These are phyloP conservation scores for Xylaria cubensis DNA, from an alignment of 495 filamentous ascomycete species.

Conservation along the genomic window DNA sequence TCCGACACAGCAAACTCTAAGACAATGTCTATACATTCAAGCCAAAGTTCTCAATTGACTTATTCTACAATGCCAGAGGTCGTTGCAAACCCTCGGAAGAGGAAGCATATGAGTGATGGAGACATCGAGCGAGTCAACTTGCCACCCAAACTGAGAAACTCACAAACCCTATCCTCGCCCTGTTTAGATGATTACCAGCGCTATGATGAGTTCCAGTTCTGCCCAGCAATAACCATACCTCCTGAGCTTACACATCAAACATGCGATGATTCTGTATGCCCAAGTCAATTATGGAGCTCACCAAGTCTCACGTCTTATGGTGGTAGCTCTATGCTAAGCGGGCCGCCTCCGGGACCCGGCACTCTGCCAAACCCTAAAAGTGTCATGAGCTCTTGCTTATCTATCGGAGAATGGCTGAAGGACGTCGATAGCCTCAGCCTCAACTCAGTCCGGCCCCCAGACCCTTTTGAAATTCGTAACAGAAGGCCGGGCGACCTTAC, in stretches of 20 bases:
- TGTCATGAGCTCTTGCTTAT: background rate
- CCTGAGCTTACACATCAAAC: background rate
- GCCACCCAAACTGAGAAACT: background rate
- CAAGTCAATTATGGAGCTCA: background rate
- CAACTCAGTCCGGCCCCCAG: slow-evolving; percentile 1
- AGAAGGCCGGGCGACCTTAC: background rate
- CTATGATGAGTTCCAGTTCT: background rate
- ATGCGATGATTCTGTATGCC: background rate
- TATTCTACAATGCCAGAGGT: background rate
- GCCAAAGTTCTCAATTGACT: background rate
- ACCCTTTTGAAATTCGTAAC: background rate
- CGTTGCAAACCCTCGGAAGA: background rate
- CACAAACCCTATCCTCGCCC: too few species aligned
- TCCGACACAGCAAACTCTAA: background rate
- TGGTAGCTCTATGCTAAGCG: background rate
- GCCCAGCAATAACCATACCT: background rate
- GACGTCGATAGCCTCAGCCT: slow-evolving; percentile 3
- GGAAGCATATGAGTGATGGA: background rate
- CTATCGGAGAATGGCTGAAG: background rate
- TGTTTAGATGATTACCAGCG: background rate
- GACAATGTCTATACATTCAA: background rate
- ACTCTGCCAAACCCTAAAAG: background rate
- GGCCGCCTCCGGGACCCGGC: background rate
- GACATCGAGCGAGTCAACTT: background rate
- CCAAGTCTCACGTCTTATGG: background rate